Evolutionary conservation across 2,329 filamentous ascomycete genomes (phyloP).

Genomic region (Seiridium unicorne): DNA sequence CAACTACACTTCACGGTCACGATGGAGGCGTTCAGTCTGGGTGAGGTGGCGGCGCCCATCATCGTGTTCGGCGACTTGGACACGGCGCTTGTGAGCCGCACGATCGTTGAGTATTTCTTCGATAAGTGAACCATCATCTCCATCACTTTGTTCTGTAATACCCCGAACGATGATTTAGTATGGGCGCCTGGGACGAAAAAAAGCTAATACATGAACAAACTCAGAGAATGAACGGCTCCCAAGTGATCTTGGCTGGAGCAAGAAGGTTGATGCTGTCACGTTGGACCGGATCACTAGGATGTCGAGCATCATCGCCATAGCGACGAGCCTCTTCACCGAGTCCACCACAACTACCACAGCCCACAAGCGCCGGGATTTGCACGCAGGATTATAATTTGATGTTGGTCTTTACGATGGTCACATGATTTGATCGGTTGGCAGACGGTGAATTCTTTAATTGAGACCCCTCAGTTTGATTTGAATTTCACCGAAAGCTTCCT

Average conservation of each 20-base stretch:
- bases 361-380: neutral
- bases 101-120: conserved; percentile 44
- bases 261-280: conserved; percentile 1
- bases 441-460: too few species aligned
- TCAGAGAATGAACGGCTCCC: conserved; percentile 7
- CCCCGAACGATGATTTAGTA: neutral
- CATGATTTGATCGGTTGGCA: too few species aligned
- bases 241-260: conserved; percentile 4
- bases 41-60: conserved; percentile 49
- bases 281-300: neutral
- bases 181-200: neutral
- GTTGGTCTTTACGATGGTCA: neutral
- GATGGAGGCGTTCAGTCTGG: conserved; percentile 44
- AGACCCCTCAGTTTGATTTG: too few species aligned
- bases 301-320: neutral
- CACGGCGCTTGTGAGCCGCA: conserved; percentile 34
- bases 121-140: conserved; percentile 25
- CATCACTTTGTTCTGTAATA: neutral
- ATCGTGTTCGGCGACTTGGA: conserved; percentile 45
- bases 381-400: neutral
- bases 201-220: neutral
- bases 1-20: conserved; percentile 42
- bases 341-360: neutral
- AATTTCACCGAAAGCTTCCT: too few species aligned
- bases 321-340: neutral